Evolutionary conservation across 192 early-diverging fungal species (phyloP).

Genomic region (Linnemannia elongata): DNA sequence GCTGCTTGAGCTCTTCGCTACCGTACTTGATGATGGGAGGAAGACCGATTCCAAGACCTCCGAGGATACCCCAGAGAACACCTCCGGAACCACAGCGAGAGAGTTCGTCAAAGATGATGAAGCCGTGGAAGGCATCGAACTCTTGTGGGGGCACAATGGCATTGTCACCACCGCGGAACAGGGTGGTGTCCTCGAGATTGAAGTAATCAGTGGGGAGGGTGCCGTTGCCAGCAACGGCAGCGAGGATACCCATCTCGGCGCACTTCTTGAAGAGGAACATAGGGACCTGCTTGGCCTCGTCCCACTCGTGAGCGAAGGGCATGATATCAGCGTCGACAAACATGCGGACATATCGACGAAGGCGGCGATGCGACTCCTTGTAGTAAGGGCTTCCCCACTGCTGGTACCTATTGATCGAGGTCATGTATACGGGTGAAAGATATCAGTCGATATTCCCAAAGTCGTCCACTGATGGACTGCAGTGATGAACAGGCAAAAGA

Average conservation of each 20-base stretch:
- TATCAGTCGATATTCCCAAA: not conserved
- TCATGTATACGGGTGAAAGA: not conserved
- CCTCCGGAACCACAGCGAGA: conserved; percentile 86
- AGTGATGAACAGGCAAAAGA: not conserved
- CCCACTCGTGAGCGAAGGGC: conserved; percentile 84
- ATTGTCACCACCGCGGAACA: conserved; percentile 51
- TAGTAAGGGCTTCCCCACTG: conserved; percentile 82
- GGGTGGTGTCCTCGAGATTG: conserved; percentile 31
- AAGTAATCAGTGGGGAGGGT: conserved; percentile 39
- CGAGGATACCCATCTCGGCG: conserved; percentile 80
- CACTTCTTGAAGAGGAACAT: conserved; percentile 80
- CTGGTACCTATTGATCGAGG: conserved; percentile 57
- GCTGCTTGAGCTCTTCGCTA: conserved; percentile 75
- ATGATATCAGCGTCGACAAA: conserved; percentile 89
- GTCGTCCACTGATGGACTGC: too few relatives aligned
- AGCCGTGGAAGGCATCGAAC: conserved; percentile 78
- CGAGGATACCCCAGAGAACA: conserved; percentile 82
- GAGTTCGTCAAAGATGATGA: conserved; percentile 85
- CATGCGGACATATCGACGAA: conserved; percentile 71
- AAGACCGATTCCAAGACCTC: conserved; percentile 83
- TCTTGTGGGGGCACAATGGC: conserved; percentile 64
- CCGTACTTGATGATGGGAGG: conserved; percentile 82
- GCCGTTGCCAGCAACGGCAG: conserved; percentile 68
- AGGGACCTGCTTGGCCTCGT: conserved; percentile 85
- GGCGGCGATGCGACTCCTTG: conserved; percentile 76